Evolutionary conservation across 495 filamentous ascomycete genomes (phyloP).

Genomic region (Friedmanniomyces endolithicus): DNA sequence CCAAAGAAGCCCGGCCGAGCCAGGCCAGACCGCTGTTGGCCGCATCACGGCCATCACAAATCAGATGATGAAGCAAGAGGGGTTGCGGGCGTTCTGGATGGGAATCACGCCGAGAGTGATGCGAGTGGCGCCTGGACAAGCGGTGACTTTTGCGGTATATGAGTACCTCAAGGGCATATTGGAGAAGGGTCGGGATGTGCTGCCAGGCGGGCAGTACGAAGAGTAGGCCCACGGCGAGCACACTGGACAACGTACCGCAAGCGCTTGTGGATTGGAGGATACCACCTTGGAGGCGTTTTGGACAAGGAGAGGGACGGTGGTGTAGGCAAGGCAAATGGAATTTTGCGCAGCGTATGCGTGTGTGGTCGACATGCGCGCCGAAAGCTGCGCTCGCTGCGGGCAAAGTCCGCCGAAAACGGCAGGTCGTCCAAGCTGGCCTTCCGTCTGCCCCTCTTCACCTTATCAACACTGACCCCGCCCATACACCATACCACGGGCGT

Average conservation of each 20-base stretch:
- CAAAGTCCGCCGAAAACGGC: background rate
- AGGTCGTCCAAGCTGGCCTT: background rate
- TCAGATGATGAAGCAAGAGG: slow-evolving; percentile 97
- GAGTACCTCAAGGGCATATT: slow-evolving; percentile 78
- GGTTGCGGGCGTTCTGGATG: slow-evolving; percentile 91
- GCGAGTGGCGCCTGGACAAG: slow-evolving; percentile 94
- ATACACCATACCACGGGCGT: background rate
- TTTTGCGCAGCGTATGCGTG: background rate
- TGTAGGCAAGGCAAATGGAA: background rate
- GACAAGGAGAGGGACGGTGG: background rate
- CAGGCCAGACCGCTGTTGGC: slow-evolving; percentile 63
- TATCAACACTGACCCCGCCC: slow-evolving; percentile 4
- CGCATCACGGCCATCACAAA: slow-evolving; percentile 66
- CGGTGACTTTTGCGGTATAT: slow-evolving; percentile 96
- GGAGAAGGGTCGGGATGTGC: slow-evolving; percentile 55
- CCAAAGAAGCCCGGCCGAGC: slow-evolving; percentile 75
- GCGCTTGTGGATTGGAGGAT: no score
- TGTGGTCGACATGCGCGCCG: background rate
- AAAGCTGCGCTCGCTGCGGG: background rate
- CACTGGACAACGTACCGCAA: no score
- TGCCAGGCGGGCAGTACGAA: slow-evolving; percentile 59
- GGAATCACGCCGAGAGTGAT: slow-evolving; percentile 96
- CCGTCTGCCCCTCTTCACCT: background rate
- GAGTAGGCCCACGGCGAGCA: slow-evolving; percentile 39
- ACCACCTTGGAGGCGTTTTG: background rate